phyloP scores from a whole-genome alignment of 1,284 basidiomycete genomes.

The Quambalaria eucalypti region DNA sequence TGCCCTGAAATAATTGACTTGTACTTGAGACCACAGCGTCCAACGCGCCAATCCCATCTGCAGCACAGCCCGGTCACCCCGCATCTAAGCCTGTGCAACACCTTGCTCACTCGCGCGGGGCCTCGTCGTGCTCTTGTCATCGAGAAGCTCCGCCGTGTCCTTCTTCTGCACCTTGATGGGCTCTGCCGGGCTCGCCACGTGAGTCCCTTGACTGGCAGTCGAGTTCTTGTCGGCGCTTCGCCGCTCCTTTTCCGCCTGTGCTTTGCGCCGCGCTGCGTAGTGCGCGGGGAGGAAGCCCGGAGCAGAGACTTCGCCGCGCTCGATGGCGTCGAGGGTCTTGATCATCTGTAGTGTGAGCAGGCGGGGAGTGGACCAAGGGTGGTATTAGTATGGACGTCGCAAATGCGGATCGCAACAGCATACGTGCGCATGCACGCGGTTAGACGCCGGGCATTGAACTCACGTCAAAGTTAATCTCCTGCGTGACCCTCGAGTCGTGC shows the following conservation, averaged over 20 bases:
- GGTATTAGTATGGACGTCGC: not conserved
- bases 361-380: not conserved
- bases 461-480: constrained; percentile 86
- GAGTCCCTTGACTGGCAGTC: too few species aligned
- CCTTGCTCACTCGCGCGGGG: too few species aligned
- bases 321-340: constrained; percentile 77
- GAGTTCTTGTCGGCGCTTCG: too few species aligned
- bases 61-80: too few species aligned
- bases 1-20: too few species aligned
- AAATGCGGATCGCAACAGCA: not conserved
- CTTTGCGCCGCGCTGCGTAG: constrained; percentile 20
- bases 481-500: constrained; percentile 76
- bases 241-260: not conserved
- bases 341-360: constrained; percentile 51
- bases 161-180: too few species aligned
- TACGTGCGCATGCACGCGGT: not conserved
- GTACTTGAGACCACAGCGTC: too few species aligned
- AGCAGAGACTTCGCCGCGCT: constrained; percentile 36
- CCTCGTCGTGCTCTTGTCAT: too few species aligned
- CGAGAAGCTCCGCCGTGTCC: too few species aligned
- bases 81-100: too few species aligned
- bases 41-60: too few species aligned
- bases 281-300: constrained; percentile 40
- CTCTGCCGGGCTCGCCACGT: too few species aligned
- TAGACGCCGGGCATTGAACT: not conserved